Evolutionary conservation across 2,329 filamentous ascomycete species (phyloP), one percentile per base, ranked within the genome.

Genomic region (Eutypa lata): DNA sequence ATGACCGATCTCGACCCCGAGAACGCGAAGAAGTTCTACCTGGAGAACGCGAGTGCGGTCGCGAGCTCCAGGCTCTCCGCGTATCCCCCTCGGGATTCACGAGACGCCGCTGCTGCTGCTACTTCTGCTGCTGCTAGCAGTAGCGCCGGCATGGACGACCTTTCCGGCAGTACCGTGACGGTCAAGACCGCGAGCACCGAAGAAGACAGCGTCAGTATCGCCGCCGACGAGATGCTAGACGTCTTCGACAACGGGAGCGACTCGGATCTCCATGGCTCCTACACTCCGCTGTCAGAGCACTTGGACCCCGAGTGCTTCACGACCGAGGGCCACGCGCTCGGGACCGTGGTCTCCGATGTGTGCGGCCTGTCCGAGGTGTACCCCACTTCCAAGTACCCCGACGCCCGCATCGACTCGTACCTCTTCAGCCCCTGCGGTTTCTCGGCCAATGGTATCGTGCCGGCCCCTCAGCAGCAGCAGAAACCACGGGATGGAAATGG

Each of bases 391-490:
- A 87, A 88, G 71, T 97, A 96, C 68, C 92, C 94, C 0, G 93
- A 97, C 62, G 89, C 94, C 21, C 89, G 90, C 54, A 90, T 99
- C 60, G 94, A 99, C 63, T 91, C 94, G 21, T 99, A 97, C 71
- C 83, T 97, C 51, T 99, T 99, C 77, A 91, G 89, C 1, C 94
- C 94, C 0, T 99, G 94, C 67, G 94, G 94, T 53, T 99, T 96
- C 74, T 97, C 92, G 7, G 94, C 94, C 70, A 99, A 99, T 66
- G 94, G 91, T 50, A 92, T 99, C 19, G 83, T 99, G 42, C 94
- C 94, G 7, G 87, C 91, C 47, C 86, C 90, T n/a, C n/a, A n/a
- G n/a, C n/a, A n/a, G n/a, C n/a, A n/a, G 0, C 76, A 81, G 14
- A 76, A 78, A 49, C 74, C 74, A n/a, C n/a, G n/a, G 33, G 76